These are phyloP conservation scores for Emericellopsis terricola DNA, from an alignment of 495 filamentous ascomycete genomes.

Conservation along the genomic window DNA sequence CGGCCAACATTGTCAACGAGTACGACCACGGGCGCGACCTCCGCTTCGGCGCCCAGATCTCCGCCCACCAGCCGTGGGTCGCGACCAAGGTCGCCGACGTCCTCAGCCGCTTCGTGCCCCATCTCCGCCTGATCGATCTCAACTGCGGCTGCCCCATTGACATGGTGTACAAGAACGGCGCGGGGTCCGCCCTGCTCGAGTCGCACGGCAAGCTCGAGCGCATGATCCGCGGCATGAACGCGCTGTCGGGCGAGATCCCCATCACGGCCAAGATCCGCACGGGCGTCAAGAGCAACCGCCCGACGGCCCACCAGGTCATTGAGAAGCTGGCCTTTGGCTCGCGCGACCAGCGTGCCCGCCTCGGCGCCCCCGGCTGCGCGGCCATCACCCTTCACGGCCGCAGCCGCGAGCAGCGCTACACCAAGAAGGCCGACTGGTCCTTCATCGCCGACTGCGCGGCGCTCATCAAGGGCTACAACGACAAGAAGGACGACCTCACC, in stretches of 20 bases:
- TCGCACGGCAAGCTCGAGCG: conserved; percentile 66
- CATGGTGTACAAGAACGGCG: conserved; percentile 67
- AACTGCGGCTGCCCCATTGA: conserved; percentile 98
- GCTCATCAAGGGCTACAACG: conserved; percentile 60
- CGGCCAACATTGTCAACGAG: conserved; percentile 34
- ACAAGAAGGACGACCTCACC: conserved; percentile 36
- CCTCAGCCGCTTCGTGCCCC: conserved; percentile 53
- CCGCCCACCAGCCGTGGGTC: conserved; percentile 73
- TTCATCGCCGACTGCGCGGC: conserved; percentile 86
- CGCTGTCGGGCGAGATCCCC: conserved; percentile 69
- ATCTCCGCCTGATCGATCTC: conserved; percentile 75
- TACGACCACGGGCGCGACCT: conserved; percentile 73
- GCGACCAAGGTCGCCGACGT: conserved; percentile 76
- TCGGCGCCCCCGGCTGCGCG: conserved; percentile 63
- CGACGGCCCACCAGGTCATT: conserved; percentile 62
- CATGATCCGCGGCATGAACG: conserved; percentile 88
- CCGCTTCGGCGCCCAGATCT: conserved; percentile 82
- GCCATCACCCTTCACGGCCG: conserved; percentile 89
- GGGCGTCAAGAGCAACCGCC: conserved; percentile 63
- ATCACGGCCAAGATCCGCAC: conserved; percentile 90
- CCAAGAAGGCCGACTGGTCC: conserved; percentile 69
- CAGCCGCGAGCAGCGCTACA: conserved; percentile 87
- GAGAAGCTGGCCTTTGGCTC: conserved; percentile 71
- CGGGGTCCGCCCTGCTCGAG: conserved; percentile 89
- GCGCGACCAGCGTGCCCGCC: conserved; percentile 38